Conservation (phyloP, 2,329 filamentous ascomycete species). For the Alternaria triticimaculans region DNA sequence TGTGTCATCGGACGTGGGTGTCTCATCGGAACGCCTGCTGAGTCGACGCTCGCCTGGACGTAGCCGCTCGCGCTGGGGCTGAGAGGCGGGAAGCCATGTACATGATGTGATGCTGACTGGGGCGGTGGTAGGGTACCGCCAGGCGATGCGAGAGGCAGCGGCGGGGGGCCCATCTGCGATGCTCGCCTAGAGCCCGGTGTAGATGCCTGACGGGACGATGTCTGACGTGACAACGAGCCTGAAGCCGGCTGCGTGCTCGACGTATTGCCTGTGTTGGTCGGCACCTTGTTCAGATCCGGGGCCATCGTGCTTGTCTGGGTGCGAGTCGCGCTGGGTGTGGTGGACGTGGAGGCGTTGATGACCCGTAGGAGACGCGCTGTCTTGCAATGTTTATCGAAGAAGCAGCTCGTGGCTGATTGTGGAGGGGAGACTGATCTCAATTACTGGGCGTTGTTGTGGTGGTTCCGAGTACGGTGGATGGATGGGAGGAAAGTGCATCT, state of each 20-base stretch:
- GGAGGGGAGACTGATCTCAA: constrained; percentile 11
- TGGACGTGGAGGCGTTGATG: constrained; percentile 1
- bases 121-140: constrained; percentile 36
- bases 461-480: constrained; percentile 6
- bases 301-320: constrained; percentile 49
- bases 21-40: constrained; percentile 71
- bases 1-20: constrained; percentile 88
- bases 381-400: background rate
- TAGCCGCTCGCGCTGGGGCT: constrained; percentile 40
- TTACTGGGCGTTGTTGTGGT: constrained; percentile 2
- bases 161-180: constrained; percentile 54
- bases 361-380: background rate
- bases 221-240: constrained; percentile 31
- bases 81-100: constrained; percentile 45
- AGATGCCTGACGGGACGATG: constrained; percentile 31
- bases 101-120: constrained; percentile 30
- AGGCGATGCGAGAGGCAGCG: constrained; percentile 50
- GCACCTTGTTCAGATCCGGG: constrained; percentile 57
- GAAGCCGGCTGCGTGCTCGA: constrained; percentile 33
- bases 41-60: constrained; percentile 34
- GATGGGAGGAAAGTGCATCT: constrained; percentile 12
- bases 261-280: constrained; percentile 24
- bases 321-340: constrained; percentile 8
- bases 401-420: constrained; percentile 4
- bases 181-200: constrained; percentile 35